Percentiles rank a stretch among this genome's conserved stretches.
Conservation (phyloP, 2,329 filamentous ascomycete species). For the Daldinia sp. region DNA sequence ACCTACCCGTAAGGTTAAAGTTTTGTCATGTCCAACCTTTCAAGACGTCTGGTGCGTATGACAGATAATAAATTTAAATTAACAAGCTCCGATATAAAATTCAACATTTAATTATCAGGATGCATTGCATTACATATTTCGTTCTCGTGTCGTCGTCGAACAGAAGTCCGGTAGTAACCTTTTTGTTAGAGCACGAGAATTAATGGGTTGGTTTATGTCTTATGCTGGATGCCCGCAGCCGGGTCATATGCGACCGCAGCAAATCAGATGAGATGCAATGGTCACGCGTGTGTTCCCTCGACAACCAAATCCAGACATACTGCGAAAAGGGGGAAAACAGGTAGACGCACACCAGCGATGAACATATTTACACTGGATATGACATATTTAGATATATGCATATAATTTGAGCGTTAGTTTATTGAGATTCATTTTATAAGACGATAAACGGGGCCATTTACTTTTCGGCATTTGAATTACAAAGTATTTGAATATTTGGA, state of each 20-base stretch:
- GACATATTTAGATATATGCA: neutral
- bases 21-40: neutral
- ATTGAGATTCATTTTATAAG: neutral
- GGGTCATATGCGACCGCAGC: slow-evolving; percentile 41
- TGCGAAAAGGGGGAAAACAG: neutral
- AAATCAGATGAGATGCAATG: slow-evolving; percentile 35
- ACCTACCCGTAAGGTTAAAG: neutral
- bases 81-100: neutral
- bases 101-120: neutral
- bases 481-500: neutral
- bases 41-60: slow-evolving; percentile 1
- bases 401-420: neutral
- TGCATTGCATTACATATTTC: neutral
- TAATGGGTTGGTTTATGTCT: slow-evolving; percentile 12
- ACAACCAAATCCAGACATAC: slow-evolving; percentile 34
- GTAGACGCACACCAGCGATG: neutral
- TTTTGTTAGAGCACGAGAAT: neutral
- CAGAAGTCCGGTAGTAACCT: neutral
- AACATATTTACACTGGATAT: neutral
- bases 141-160: neutral
- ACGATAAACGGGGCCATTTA: neutral
- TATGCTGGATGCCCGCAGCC: slow-evolving; percentile 17
- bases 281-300: slow-evolving; percentile 44
- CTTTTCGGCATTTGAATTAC: neutral
- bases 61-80: neutral